phyloP scores from a whole-genome alignment of 78 protist species.

The Dictyostelium brefeldianum region DNA sequence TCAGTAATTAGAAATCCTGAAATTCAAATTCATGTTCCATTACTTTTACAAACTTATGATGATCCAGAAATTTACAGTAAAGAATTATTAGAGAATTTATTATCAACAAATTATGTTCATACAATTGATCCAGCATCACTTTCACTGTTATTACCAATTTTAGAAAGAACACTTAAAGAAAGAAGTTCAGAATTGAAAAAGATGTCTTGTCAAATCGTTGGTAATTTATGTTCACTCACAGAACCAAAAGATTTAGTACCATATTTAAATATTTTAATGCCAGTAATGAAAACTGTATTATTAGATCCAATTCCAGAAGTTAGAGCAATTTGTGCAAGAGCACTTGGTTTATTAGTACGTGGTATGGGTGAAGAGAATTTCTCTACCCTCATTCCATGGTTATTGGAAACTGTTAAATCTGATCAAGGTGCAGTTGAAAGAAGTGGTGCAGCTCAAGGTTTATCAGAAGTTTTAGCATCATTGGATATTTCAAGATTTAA shows the following conservation, averaged over 20 bases:
- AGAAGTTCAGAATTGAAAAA: constrained; percentile 85
- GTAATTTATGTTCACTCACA: constrained; percentile 88
- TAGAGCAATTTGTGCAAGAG: constrained; percentile 74
- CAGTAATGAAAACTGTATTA: constrained; percentile 82
- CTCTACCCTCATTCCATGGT: constrained; percentile 88
- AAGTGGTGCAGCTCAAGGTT: constrained; percentile 95
- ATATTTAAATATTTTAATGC: constrained; percentile 85
- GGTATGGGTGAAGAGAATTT: constrained; percentile 92
- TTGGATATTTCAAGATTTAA: constrained; percentile 85
- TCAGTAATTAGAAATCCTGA: constrained; percentile 97
- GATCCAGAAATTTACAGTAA: constrained; percentile 87
- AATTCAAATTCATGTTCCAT: constrained; percentile 86
- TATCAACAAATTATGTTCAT: constrained; percentile 91
- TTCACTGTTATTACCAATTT: constrained; percentile 95
- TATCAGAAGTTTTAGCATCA: constrained; percentile 86
- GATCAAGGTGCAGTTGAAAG: constrained; percentile 90
- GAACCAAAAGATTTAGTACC: constrained; percentile 91
- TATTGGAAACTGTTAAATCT: constrained; percentile 75
- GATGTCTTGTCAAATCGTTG: constrained; percentile 88
- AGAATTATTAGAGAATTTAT: constrained; percentile 87
- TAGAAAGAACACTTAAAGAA: constrained; percentile 92
- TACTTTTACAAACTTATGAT: constrained; percentile 89
- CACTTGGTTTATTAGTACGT: constrained; percentile 77
- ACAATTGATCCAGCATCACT: constrained; percentile 97
- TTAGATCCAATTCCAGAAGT: constrained; percentile 94